phyloP scores from a whole-genome alignment of 2,329 filamentous ascomycete genomes.

The Neophaeococcomyces aloes region DNA sequence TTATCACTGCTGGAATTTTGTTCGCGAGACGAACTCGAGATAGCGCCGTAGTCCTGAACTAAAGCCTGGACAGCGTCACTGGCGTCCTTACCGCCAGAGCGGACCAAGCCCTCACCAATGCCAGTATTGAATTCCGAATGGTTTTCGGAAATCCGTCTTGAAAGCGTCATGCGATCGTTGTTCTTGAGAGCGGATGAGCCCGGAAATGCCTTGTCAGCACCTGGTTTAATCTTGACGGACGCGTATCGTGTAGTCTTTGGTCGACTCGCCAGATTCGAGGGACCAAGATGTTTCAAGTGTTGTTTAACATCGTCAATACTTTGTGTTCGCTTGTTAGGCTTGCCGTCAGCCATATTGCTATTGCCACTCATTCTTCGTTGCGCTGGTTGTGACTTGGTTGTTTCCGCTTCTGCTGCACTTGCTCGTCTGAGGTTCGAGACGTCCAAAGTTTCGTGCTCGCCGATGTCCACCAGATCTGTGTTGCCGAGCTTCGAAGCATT shows the following conservation, averaged over 20 bases:
- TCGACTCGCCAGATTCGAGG: conserved; percentile 51
- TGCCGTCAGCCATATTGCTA: conserved; percentile 22
- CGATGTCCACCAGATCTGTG: conserved; percentile 34
- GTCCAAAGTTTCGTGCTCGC: conserved; percentile 32
- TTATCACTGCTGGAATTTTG: conserved; percentile 18
- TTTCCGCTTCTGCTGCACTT: conserved; percentile 14
- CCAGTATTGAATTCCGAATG: conserved; percentile 39
- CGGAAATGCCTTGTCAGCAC: conserved; percentile 27
- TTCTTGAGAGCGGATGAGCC: conserved; percentile 30
- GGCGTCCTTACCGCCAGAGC: conserved; percentile 45
- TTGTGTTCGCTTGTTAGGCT: conserved; percentile 35
- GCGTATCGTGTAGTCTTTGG: conserved; percentile 52
- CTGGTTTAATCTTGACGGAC: conserved; percentile 56
- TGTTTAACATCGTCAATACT: conserved; percentile 45
- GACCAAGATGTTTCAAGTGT: conserved; percentile 53
- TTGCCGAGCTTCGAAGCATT: conserved; percentile 22
- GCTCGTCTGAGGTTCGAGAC: conserved; percentile 16
- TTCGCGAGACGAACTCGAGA: conserved; percentile 15
- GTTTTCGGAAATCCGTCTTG: conserved; percentile 21
- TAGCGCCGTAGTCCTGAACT: conserved; percentile 43
- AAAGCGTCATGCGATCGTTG: conserved; percentile 30
- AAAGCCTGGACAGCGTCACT: conserved; percentile 57
- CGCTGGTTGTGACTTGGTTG: conserved; percentile 24
- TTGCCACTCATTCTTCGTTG: conserved; percentile 26
- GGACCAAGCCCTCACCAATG: conserved; percentile 44